phyloP scores from a whole-genome alignment of 805 yeast species.

The Myxozyma neotropica region DNA sequence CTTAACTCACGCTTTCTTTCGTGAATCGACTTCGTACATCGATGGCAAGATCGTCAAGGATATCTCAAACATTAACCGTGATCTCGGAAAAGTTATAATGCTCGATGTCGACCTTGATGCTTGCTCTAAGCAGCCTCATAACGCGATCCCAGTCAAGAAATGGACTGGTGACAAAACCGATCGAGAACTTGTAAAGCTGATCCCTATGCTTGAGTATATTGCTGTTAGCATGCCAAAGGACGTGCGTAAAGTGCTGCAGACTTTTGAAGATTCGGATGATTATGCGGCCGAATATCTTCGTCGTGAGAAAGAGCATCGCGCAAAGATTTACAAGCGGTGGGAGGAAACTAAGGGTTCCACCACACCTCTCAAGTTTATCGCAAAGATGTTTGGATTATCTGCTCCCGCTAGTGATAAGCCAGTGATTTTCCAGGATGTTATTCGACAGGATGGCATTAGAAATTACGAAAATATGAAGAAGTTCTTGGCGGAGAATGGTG shows the following conservation, averaged over 20 bases:
- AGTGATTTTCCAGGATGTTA: constrained; percentile 83
- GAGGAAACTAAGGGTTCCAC: constrained; percentile 44
- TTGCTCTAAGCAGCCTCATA: constrained; percentile 84
- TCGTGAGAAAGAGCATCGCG: constrained; percentile 76
- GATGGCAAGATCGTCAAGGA: constrained; percentile 92
- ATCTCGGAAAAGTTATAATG: constrained; percentile 74
- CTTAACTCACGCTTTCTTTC: constrained; percentile 80
- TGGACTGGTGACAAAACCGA: constrained; percentile 92
- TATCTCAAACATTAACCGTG: constrained; percentile 86
- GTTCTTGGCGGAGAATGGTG: constrained; percentile 79
- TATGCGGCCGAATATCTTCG: constrained; percentile 78
- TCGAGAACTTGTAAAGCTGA: constrained; percentile 67
- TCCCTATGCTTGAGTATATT: constrained; percentile 91
- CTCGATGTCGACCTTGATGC: constrained; percentile 77
- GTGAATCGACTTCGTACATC: constrained; percentile 87
- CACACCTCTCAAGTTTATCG: constrained; percentile 6
- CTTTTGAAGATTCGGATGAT: constrained; percentile 66
- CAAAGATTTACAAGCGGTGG: constrained; percentile 52
- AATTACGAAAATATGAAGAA: constrained; percentile 82
- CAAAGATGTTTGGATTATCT: constrained; percentile 42
- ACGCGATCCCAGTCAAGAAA: constrained; percentile 78
- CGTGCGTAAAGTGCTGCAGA: constrained; percentile 81
- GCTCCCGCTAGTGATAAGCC: constrained; percentile 44
- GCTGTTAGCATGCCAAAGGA: constrained; percentile 86
- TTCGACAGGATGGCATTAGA: constrained; percentile 90